Evolutionary conservation across 805 yeast species (phyloP), one percentile per base, ranked within the genome.

Genomic region (Candida endomychidarum): DNA sequence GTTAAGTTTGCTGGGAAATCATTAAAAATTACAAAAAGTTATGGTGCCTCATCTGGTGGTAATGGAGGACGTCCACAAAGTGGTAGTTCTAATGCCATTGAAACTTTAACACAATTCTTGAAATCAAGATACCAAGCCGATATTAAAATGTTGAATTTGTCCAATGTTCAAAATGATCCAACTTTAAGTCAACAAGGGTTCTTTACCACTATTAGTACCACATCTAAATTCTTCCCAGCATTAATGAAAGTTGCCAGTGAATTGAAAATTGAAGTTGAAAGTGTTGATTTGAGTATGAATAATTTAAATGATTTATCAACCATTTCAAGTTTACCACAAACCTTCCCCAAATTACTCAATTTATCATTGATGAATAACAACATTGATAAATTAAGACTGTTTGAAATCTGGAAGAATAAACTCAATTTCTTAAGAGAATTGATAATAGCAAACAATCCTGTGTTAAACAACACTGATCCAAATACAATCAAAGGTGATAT

Each of bases 191-290:
- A 72, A 14, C 74, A 73, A 45, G 95, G 96, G 0, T 67, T 87
- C 38, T 80, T 89, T 46, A 74, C 77, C 11, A 65, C 80, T 4
- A 65, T 75, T 11, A 61, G 79, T 8, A 79, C 86, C 1, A 74
- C 82, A 23, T 74, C 90, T 10, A 93, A 91, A 60, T 82, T 89
- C 75, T 88, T 91, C 59, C 84, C 88, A 8, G 98, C 98, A 0
- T 64, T 93, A 48, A 78, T 91, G 84, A 86, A 83, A 56, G 62
- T 91, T 7, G 96, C 96, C 1, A 63, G 68, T 3, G 77, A 77
- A 38, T 47, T 63, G 38, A 67, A 68, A 41, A 46, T 69, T n/a
- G 79, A 77, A 19, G 83, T 89, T 3, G 83, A 81, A 21, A 81
- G 88, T 42, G 77, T 90, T 6, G 85, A 82, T 58, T 60, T 88